Percentiles rank a stretch among this genome's conserved stretches.
These are phyloP conservation scores for Annona cherimola DNA, from an alignment of 164 flowering plant species.

Conservation along the genomic window DNA sequence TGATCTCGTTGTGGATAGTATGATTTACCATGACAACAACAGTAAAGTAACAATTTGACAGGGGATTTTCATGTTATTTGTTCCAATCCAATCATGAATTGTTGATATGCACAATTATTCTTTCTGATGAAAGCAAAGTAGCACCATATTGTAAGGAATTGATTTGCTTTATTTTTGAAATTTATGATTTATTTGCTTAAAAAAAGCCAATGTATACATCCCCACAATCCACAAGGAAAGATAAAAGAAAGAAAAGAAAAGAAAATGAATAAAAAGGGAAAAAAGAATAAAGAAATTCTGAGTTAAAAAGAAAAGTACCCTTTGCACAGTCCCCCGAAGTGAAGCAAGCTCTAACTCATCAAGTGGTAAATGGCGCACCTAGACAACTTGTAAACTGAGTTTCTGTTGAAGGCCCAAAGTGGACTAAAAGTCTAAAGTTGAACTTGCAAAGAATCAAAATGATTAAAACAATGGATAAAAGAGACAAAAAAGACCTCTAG, in stretches of 20 bases:
- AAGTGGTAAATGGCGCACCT: conserved; percentile 86
- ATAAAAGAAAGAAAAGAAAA: not conserved
- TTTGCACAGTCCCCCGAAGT: conserved; percentile 85
- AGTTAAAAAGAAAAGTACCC: conserved; percentile 39
- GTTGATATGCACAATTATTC: too few relatives aligned
- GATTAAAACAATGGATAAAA: not conserved
- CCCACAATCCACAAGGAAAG: not conserved
- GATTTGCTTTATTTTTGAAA: too few relatives aligned
- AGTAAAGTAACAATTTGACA: too few relatives aligned
- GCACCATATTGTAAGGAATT: too few relatives aligned
- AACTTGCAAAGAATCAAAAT: not conserved
- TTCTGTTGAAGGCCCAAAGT: not conserved
- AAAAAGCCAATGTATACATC: too few relatives aligned
- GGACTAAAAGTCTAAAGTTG: not conserved
- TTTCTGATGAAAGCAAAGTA: too few relatives aligned
- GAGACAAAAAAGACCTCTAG: conserved; percentile 58
- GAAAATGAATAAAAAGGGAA: not conserved
- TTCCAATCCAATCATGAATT: too few relatives aligned
- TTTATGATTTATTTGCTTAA: too few relatives aligned
- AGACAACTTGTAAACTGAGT: conserved; percentile 1
- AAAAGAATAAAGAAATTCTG: not conserved
- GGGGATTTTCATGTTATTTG: too few relatives aligned
- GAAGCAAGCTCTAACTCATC: conserved; percentile 98
- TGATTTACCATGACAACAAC: too few relatives aligned
- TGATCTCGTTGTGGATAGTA: too few relatives aligned